Base-by-base conservation (phyloP, 1,139 yeast genomes). In the Debaryomyces fabryi region DNA sequence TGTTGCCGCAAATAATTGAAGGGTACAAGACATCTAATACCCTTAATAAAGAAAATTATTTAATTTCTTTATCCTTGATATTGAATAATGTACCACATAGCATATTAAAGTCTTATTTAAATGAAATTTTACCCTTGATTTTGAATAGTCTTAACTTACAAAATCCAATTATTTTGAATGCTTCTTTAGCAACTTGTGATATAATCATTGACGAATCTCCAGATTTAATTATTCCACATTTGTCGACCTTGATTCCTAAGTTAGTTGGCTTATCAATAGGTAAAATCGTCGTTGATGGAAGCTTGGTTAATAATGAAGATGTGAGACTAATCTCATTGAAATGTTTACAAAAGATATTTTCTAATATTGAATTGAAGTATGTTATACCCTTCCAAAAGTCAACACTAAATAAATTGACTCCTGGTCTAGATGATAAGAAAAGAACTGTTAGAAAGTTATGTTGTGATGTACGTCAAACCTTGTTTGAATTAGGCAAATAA, bases 401-500 rank as follows among this genome's bases (percentile, higher is more conserved):
- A 4, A 74, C 88, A 7, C 72, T 89, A 39, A 65, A 59, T 23
- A 75, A 73, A 8, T 69, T 89, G 45, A 72, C 70, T 2, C 60
- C 59, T 1, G 84, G 79, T 0, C 71, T 93, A 54, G 96, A 88
- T 56, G 97, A 93, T 63, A 79, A 76, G 46, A 85, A 78, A 60
- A 79, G 99, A 64, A 69, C 66, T 5, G 89, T 93, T 2, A 79
- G 99, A 58, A 85, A 83, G 61, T 78, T 82, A 47, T 86, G 92
- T 7, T 84, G 87, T 47, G 89, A 86, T 56, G 82, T 93, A 46
- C 81, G 97, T 60, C 98, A 93, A 62, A 71, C 77, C 2, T 85
- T 82, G 55, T 88, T 71, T 63, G 95, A 87, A 56, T 57, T 79
- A 49, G 72, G 71, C 23, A 54, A 59, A 36, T 63, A 54, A 45